Percentiles rank a stretch among this genome's conserved stretches.
Evolutionary conservation across 768 basidiomycete genomes (phyloP).

Genomic region (Amyloporia xantha): DNA sequence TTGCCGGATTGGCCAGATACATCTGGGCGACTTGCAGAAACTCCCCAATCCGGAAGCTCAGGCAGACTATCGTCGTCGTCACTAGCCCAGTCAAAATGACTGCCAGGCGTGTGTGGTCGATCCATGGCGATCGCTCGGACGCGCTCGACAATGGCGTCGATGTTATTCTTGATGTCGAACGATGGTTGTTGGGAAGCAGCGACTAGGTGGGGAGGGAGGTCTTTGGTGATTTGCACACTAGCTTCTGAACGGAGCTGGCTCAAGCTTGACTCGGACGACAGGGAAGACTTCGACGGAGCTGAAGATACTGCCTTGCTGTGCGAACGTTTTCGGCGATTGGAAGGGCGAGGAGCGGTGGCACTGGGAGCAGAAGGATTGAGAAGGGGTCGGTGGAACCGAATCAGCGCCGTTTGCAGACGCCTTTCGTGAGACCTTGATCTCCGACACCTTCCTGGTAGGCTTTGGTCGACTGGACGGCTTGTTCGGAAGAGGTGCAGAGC

Average conservation of each 20-base stretch:
- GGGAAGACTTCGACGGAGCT: slow-evolving; percentile 15
- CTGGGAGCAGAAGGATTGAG: slow-evolving; percentile 12
- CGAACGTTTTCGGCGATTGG: slow-evolving; percentile 46
- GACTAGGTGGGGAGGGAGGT: slow-evolving; percentile 52
- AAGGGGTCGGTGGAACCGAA: slow-evolving; percentile 10
- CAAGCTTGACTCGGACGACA: slow-evolving; percentile 12
- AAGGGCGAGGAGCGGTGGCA: slow-evolving; percentile 32
- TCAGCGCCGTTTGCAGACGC: slow-evolving; percentile 10
- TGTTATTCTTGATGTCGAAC: slow-evolving; percentile 51
- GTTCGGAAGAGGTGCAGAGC: slow-evolving; percentile 1
- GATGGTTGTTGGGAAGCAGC: slow-evolving; percentile 27
- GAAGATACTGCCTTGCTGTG: slow-evolving; percentile 28
- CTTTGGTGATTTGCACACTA: slow-evolving; percentile 36
- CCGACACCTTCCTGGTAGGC: slow-evolving; percentile 10
- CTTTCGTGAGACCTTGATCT: slow-evolving; percentile 15
- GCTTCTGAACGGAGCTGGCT: slow-evolving; percentile 13
- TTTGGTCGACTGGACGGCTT: slow-evolving; percentile 10
- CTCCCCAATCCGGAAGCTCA: slow-evolving; percentile 82
- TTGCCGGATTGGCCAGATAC: neutral
- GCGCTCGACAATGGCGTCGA: slow-evolving; percentile 74
- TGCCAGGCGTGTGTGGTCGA: slow-evolving; percentile 63
- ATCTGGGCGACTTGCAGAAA: slow-evolving; percentile 35
- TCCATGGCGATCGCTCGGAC: slow-evolving; percentile 70
- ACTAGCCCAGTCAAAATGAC: slow-evolving; percentile 85
- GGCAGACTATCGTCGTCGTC: slow-evolving; percentile 79